Evolutionary conservation across 2,329 filamentous ascomycete species (phyloP).

Genomic region (Talaromyces funiculosus): DNA sequence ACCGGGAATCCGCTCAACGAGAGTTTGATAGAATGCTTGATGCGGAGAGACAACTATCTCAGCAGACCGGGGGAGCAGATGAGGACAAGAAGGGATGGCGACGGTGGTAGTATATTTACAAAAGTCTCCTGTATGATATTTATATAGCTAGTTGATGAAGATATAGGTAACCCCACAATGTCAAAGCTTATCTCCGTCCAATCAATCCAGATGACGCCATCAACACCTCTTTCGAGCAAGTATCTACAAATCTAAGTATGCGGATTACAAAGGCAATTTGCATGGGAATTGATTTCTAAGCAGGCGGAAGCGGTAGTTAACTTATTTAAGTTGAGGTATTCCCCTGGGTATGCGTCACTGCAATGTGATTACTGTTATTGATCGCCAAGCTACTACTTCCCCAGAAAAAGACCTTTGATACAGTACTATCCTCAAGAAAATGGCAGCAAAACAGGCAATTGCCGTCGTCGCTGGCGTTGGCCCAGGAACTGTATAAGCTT

Average conservation of each 20-base stretch:
- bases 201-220: slow-evolving; percentile 6
- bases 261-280: neutral
- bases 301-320: neutral
- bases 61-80: neutral
- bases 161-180: neutral
- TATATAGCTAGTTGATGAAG: neutral
- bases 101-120: neutral
- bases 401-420: too few relatives aligned
- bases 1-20: slow-evolving; percentile 36
- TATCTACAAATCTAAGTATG: neutral
- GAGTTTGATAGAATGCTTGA: slow-evolving; percentile 43
- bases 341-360: neutral
- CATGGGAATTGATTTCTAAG: slow-evolving; percentile 6
- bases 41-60: slow-evolving; percentile 22
- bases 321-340: too few relatives aligned
- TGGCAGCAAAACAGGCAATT: slow-evolving; percentile 32
- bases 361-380: neutral
- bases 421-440: neutral
- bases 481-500: slow-evolving; percentile 36
- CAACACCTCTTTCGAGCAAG: neutral
- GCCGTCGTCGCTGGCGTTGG: slow-evolving; percentile 45
- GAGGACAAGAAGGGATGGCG: slow-evolving; percentile 2
- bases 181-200: neutral
- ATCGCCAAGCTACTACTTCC: neutral
- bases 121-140: neutral